Evolutionary conservation across 177 flowering plant species (phyloP), one percentile per base, ranked within the genome.

Genomic region (Tripterygium wilfordii): DNA sequence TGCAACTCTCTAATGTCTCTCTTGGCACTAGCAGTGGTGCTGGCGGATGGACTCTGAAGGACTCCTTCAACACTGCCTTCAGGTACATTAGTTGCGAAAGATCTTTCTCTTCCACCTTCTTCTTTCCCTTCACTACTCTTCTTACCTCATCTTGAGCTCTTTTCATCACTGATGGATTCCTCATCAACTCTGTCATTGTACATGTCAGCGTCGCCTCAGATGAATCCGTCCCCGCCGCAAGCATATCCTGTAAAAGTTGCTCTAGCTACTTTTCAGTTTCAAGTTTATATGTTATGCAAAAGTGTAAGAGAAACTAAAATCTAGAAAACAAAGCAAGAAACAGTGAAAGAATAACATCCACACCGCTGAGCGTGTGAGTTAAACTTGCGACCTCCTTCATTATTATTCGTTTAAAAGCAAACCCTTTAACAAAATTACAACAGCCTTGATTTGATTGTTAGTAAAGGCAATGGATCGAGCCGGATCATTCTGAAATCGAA

Each of bases 181-280:
- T 60, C 1, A 64, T 53, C 27, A 60, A 64, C 45, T 63, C 65
- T 14, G 69, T 20, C 68, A 68, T 59, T 12, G 58, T 36, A 67
- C 71, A 62, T 5, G 51, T 39, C 3, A 67, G 8, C 0, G 61
- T 42, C 3, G 58, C 54, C 14, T 68, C 8, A 17, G 62, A 16
- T 1, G 68, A 55, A 41, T 63, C 68, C 2, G 49, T 59, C 29
- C 65, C 21, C n/a, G 73, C 72, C 17, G 55, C 20, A 42, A 67
- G 63, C 39, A 67, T 46, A 48, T 67, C 67, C 68, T 67, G 53
- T 10, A 29, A 17, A n/a, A n/a, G n/a, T n/a, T n/a, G n/a, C n/a
- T n/a, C n/a, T n/a, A n/a, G n/a, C n/a, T n/a, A n/a, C n/a, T n/a
- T n/a, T n/a, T n/a, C n/a, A n/a, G n/a, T n/a, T n/a, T n/a, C n/a